A percentile compares a stretch with the other conserved stretches of the same genome.
Evolutionary conservation across 495 filamentous ascomycete genomes (phyloP).

Genomic region (Trichodelitschia bisporula): DNA sequence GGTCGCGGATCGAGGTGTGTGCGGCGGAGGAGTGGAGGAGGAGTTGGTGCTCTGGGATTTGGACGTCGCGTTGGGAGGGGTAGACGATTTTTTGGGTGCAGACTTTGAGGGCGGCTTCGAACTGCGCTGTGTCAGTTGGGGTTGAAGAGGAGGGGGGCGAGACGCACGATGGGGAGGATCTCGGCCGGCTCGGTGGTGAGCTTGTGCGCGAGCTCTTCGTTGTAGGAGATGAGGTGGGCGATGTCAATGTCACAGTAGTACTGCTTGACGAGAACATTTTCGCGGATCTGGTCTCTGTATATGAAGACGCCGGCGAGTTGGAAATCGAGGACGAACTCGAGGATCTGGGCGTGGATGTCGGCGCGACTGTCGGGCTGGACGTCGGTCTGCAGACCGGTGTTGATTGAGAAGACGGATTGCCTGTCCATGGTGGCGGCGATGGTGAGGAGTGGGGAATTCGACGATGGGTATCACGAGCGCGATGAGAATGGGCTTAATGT

Average conservation of each 20-base stretch:
- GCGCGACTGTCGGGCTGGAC: conserved; percentile 26
- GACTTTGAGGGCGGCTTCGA: conserved; percentile 69
- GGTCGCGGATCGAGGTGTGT: conserved; percentile 76
- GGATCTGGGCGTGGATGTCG: conserved; percentile 27
- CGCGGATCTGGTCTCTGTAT: conserved; percentile 89
- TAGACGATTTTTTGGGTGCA: conserved; percentile 84
- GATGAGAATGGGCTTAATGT: conserved; percentile 5
- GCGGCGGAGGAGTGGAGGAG: conserved; percentile 82
- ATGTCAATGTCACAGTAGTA: conserved; percentile 97
- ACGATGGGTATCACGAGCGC: too few species aligned
- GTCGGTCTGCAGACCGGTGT: conserved; percentile 33
- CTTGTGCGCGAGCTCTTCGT: conserved; percentile 84
- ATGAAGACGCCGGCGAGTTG: conserved; percentile 89
- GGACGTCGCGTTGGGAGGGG: conserved; percentile 41
- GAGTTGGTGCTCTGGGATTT: conserved; percentile 76
- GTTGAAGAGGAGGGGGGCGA: not conserved
- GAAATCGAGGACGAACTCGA: conserved; percentile 80
- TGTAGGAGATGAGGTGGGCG: conserved; percentile 85
- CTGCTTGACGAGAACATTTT: conserved; percentile 85
- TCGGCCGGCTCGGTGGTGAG: conserved; percentile 78
- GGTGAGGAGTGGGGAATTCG: too few species aligned
- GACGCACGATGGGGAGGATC: conserved; percentile 64
- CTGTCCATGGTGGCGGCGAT: conserved; percentile 41
- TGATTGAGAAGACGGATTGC: conserved; percentile 61
- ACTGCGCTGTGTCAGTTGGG: conserved; percentile 25